Conservation (phyloP, 495 filamentous ascomycete genomes). For the Aspergillus heteromorphus region DNA sequence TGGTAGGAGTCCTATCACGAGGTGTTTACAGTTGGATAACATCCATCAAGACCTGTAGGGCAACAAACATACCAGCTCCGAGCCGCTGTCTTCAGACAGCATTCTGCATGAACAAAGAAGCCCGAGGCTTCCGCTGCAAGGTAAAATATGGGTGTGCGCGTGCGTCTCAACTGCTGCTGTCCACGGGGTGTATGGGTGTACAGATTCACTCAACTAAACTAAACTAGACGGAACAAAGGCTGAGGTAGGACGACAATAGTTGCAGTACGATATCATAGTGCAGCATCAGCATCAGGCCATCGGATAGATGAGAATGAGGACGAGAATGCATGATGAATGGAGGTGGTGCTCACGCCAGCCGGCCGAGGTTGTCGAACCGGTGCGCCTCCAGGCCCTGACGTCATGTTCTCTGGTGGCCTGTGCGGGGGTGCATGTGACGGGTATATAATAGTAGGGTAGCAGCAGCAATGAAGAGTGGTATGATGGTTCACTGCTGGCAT, state of each 20-base stretch:
- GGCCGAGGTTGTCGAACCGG: neutral
- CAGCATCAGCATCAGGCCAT: neutral
- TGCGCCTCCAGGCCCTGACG: neutral
- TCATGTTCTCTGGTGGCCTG: neutral
- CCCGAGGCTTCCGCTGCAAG: neutral
- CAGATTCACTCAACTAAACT: neutral
- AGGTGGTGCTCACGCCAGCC: neutral
- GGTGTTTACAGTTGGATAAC: neutral
- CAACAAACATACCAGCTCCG: neutral
- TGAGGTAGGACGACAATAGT: neutral
- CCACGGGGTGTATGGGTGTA: neutral
- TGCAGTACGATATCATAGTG: neutral
- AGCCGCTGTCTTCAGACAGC: neutral
- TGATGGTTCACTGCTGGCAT: no score
- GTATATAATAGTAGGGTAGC: neutral
- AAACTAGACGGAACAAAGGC: neutral
- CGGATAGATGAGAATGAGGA: neutral
- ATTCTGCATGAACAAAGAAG: neutral
- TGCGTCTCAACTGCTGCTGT: neutral
- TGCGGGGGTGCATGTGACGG: neutral
- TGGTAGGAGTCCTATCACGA: slow-evolving; percentile 42
- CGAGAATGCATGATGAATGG: neutral
- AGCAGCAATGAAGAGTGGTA: neutral
- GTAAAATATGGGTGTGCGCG: no score
- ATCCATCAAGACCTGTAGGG: neutral